A percentile compares a stretch with the other conserved stretches of the same genome.
These are phyloP conservation scores for Moesziomyces antarcticus DNA, from an alignment of 1,284 basidiomycete genomes.

Conservation along the genomic window DNA sequence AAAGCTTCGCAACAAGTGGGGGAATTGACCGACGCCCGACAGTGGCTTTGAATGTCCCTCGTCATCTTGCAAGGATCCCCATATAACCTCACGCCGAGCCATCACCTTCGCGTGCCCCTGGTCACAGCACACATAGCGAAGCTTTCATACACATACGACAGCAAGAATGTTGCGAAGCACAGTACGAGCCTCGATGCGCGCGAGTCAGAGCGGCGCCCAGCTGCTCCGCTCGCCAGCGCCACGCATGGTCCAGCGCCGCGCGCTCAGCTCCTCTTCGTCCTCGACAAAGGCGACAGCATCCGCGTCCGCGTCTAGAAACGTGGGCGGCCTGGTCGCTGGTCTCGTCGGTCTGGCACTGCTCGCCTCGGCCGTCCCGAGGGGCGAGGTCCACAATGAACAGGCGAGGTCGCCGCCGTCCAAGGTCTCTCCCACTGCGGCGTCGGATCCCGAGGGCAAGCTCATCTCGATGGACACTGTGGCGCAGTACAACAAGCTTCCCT, in stretches of 20 bases:
- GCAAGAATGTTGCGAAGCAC: constrained; percentile 20
- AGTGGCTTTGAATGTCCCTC: no score
- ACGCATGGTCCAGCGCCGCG: constrained; percentile 7
- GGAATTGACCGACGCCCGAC: constrained; percentile 2
- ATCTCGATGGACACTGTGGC: constrained; percentile 58
- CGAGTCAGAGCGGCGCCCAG: constrained; percentile 14
- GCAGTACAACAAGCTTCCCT: constrained; percentile 49
- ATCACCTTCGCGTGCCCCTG: background rate
- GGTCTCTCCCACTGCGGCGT: constrained; percentile 26
- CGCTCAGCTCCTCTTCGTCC: constrained; percentile 11
- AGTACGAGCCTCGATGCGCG: constrained; percentile 19
- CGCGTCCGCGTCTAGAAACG: constrained; percentile 1
- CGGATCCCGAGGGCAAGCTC: constrained; percentile 37
- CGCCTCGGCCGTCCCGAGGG: constrained; percentile 14
- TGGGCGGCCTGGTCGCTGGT: constrained; percentile 27
- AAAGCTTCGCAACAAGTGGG: background rate
- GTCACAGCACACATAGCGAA: background rate
- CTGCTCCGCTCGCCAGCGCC: constrained; percentile 18
- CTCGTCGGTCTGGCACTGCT: constrained; percentile 36
- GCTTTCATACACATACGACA: background rate
- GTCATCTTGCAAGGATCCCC: background rate
- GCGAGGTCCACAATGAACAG: constrained; percentile 30
- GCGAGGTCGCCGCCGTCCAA: constrained; percentile 13
- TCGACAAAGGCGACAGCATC: background rate
- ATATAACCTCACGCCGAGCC: background rate